These are phyloP conservation scores for Botrytis medusae DNA, from an alignment of 2,329 filamentous ascomycete species.

Conservation along the genomic window DNA sequence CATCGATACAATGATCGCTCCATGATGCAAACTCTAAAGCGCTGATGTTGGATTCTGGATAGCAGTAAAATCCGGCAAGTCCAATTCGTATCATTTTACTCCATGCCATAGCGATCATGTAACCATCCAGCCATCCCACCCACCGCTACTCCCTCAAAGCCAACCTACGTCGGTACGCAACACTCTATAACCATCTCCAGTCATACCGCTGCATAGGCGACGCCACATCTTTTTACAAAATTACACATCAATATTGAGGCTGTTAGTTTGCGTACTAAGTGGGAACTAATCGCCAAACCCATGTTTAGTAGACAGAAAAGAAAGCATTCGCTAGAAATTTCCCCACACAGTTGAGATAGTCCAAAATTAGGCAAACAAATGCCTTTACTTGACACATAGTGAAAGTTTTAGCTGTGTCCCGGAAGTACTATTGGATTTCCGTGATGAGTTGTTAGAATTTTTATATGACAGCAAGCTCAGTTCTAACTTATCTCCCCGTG, in stretches of 20 bases:
- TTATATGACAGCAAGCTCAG: neutral
- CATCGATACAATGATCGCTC: neutral
- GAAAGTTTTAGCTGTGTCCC: neutral
- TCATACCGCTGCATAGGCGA: neutral
- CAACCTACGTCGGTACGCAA: neutral
- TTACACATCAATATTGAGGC: conserved; percentile 10
- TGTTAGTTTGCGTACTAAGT: conserved; percentile 12
- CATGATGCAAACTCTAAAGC: neutral
- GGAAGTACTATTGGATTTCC: conserved; percentile 6
- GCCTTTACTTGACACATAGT: neutral
- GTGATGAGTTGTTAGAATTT: conserved; percentile 13
- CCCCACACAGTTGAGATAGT: neutral
- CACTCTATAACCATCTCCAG: neutral
- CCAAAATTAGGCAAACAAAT: neutral
- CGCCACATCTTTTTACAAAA: neutral
- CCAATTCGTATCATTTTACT: neutral
- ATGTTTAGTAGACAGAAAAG: neutral
- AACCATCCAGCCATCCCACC: neutral
- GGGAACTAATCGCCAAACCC: neutral
- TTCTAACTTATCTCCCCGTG: neutral
- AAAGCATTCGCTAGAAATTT: neutral
- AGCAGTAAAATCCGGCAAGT: neutral
- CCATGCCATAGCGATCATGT: neutral
- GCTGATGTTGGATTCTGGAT: neutral
- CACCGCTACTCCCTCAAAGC: conserved; percentile 1